A percentile compares a stretch with the other conserved stretches of the same genome.
phyloP scores from a whole-genome alignment of 768 basidiomycete species.

The Boletus sensibilis region DNA sequence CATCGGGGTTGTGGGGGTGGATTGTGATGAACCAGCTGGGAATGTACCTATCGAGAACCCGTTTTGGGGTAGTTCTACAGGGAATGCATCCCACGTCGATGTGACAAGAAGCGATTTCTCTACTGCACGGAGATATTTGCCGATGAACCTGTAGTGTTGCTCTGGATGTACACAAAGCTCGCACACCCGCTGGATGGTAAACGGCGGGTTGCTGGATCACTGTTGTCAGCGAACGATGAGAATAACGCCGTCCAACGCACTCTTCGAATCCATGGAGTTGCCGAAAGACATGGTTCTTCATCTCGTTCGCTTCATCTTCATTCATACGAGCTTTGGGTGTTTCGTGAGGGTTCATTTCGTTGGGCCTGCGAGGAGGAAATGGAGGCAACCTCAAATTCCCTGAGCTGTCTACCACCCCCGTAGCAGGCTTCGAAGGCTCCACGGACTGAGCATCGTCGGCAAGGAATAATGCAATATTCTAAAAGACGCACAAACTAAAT shows the following conservation, averaged over 20 bases:
- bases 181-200: conserved; percentile 87
- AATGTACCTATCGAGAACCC: conserved; percentile 31
- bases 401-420: conserved; percentile 28
- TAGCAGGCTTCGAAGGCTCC: conserved; percentile 43
- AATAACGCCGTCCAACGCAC: conserved; percentile 40
- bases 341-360: conserved; percentile 50
- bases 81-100: conserved; percentile 73
- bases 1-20: conserved; percentile 71
- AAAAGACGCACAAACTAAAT: conserved; percentile 1
- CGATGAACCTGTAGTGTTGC: conserved; percentile 70
- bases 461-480: conserved; percentile 56
- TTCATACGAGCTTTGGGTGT: conserved; percentile 59
- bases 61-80: conserved; percentile 39
- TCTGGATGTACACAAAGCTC: conserved; percentile 73
- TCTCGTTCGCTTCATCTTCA: conserved; percentile 55
- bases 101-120: conserved; percentile 83
- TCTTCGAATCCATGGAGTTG: conserved; percentile 75
- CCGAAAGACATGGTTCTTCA: conserved; percentile 55
- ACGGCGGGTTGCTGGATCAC: conserved; percentile 57
- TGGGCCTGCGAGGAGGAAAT: conserved; percentile 59
- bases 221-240: conserved; percentile 5
- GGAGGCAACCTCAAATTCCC: conserved; percentile 73
- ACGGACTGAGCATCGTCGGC: conserved; percentile 35
- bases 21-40: conserved; percentile 47
- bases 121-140: conserved; percentile 87